Evolutionary conservation across 1,139 yeast genomes (phyloP).

Genomic region (Kurtzmaniella quercitrusa): DNA sequence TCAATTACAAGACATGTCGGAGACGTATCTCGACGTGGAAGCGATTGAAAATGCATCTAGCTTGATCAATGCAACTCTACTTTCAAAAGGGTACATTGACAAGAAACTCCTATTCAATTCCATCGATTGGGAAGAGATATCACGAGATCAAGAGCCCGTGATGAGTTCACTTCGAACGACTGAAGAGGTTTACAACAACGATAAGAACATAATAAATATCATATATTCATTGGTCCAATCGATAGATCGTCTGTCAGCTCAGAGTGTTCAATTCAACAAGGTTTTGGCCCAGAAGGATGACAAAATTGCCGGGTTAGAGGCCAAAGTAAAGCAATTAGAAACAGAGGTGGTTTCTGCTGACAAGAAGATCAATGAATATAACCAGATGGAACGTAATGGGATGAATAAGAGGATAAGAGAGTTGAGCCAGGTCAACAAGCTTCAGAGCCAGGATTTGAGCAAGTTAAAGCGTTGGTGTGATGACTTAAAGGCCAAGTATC

Average conservation of each 20-base stretch:
- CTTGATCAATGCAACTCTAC: constrained; percentile 32
- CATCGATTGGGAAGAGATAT: constrained; percentile 31
- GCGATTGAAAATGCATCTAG: constrained; percentile 36
- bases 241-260: constrained; percentile 35
- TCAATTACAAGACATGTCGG: background rate
- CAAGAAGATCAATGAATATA: constrained; percentile 14
- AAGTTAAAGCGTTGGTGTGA: constrained; percentile 25
- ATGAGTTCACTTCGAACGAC: constrained; percentile 11
- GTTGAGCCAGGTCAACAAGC: constrained; percentile 21
- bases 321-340: constrained; percentile 20
- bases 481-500: constrained; percentile 34
- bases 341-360: constrained; percentile 17
- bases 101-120: constrained; percentile 29
- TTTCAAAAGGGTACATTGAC: constrained; percentile 35
- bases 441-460: constrained; percentile 26
- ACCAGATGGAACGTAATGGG: constrained; percentile 16
- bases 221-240: constrained; percentile 38
- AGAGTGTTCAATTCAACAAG: constrained; percentile 29
- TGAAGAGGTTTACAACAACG: constrained; percentile 36
- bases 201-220: constrained; percentile 39
- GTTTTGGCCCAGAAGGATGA: constrained; percentile 27
- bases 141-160: background rate
- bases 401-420: constrained; percentile 17
- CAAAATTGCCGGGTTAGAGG: constrained; percentile 22
- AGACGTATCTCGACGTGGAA: constrained; percentile 23